phyloP scores from a whole-genome alignment of 2,329 filamentous ascomycete species.

The Colletotrichum lini region DNA sequence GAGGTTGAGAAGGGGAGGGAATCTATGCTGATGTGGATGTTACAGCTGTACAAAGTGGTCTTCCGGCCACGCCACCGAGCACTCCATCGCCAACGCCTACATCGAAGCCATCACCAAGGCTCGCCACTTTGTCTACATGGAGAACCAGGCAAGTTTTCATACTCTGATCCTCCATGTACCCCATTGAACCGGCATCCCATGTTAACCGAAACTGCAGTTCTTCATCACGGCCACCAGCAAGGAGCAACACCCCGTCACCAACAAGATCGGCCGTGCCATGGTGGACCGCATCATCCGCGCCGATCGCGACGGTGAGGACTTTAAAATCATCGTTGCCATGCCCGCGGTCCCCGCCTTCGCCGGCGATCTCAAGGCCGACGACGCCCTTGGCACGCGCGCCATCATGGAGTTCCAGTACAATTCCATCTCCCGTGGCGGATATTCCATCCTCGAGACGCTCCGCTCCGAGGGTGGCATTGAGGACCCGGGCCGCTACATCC shows the following conservation, averaged over 20 bases:
- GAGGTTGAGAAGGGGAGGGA: neutral
- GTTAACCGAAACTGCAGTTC: conserved; percentile 65
- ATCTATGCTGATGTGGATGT: neutral
- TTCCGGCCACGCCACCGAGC: conserved; percentile 67
- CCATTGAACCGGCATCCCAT: neutral
- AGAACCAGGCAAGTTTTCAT: conserved; percentile 70
- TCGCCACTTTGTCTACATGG: conserved; percentile 83
- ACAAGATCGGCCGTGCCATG: conserved; percentile 84
- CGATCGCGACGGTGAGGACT: conserved; percentile 74
- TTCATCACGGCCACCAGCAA: conserved; percentile 87
- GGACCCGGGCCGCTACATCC: conserved; percentile 80
- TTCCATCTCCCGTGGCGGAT: conserved; percentile 82
- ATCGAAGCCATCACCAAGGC: conserved; percentile 78
- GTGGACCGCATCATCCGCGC: conserved; percentile 84
- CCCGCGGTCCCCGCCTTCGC: conserved; percentile 87
- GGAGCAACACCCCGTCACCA: conserved; percentile 79
- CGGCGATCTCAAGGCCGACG: conserved; percentile 81
- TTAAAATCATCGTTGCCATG: conserved; percentile 83
- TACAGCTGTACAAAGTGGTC: conserved; percentile 66
- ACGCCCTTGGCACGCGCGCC: conserved; percentile 81
- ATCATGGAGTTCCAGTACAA: conserved; percentile 93
- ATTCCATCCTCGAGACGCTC: conserved; percentile 83
- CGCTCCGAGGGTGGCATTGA: conserved; percentile 75
- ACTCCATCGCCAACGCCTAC: conserved; percentile 91
- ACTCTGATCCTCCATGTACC: conserved; percentile 16